Percentiles rank a stretch among this genome's conserved stretches.
phyloP scores from a whole-genome alignment of 2,329 filamentous ascomycete species.

The Phaeosphaeriaceae sp. region DNA sequence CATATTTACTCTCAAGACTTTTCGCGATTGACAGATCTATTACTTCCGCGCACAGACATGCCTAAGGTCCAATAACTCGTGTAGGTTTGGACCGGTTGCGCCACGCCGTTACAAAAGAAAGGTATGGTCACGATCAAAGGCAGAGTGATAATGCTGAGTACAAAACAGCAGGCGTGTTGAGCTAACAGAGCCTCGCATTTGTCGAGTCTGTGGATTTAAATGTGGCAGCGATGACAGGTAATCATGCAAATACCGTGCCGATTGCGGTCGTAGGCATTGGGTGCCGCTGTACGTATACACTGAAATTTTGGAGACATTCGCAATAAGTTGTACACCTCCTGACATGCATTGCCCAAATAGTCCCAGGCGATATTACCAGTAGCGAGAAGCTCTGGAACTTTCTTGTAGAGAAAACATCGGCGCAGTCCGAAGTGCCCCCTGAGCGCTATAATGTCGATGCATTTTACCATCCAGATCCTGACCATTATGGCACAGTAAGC shows the following conservation, averaged over 20 bases:
- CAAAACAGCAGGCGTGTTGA: not conserved
- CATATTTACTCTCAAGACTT: no score
- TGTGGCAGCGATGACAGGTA: conserved; percentile 5
- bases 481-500: conserved; percentile 12
- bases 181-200: not conserved
- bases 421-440: conserved; percentile 14
- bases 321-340: not conserved
- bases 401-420: conserved; percentile 19
- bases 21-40: not conserved
- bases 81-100: not conserved
- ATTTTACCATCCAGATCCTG: conserved; percentile 21
- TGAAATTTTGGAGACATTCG: not conserved
- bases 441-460: conserved; percentile 22
- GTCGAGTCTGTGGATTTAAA: not conserved
- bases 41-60: not conserved
- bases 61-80: not conserved
- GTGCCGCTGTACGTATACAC: conserved; percentile 8
- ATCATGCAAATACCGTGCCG: conserved; percentile 25
- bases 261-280: conserved; percentile 39
- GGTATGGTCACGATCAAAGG: not conserved
- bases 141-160: not conserved
- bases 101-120: not conserved
- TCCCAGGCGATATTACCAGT: conserved; percentile 21
- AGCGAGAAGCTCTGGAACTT: conserved; percentile 10
- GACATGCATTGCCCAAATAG: not conserved